These are phyloP conservation scores for Globisporangium radiosum DNA, from an alignment of 352 stramenopile genomes.

Conservation along the genomic window DNA sequence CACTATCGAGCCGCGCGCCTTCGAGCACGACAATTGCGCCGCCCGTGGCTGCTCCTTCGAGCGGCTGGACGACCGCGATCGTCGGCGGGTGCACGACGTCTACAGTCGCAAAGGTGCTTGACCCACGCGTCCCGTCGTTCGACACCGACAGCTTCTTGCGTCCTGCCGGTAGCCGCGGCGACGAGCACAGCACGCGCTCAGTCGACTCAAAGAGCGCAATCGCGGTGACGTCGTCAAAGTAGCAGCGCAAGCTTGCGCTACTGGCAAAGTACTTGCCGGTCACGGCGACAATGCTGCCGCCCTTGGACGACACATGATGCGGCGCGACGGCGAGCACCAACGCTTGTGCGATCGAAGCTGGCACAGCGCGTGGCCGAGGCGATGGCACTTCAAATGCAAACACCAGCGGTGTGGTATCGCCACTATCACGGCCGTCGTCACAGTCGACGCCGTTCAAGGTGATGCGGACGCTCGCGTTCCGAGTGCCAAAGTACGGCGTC, in stretches of 20 bases:
- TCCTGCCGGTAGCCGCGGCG: slow-evolving; percentile 24
- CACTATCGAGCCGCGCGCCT: slow-evolving; percentile 37
- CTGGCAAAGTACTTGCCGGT: slow-evolving; percentile 27
- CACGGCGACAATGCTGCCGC: slow-evolving; percentile 29
- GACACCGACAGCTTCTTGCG: slow-evolving; percentile 32
- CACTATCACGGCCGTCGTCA: slow-evolving; percentile 48
- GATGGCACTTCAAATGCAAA: slow-evolving; percentile 37
- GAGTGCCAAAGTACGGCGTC: slow-evolving; percentile 27
- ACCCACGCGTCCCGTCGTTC: slow-evolving; percentile 43
- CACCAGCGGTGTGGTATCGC: slow-evolving; percentile 11
- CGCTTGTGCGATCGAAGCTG: slow-evolving; percentile 22
- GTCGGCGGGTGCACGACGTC: slow-evolving; percentile 45
- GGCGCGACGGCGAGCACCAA: slow-evolving; percentile 32
- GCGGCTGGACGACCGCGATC: slow-evolving; percentile 29
- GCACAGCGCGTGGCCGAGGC: slow-evolving; percentile 18
- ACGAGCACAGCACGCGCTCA: slow-evolving; percentile 26
- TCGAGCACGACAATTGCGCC: slow-evolving; percentile 35
- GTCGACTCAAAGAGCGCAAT: slow-evolving; percentile 28
- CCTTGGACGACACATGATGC: slow-evolving; percentile 22
- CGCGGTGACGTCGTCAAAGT: slow-evolving; percentile 30
- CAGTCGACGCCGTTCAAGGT: slow-evolving; percentile 60
- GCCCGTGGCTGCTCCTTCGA: slow-evolving; percentile 23
- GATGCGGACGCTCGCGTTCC: slow-evolving; percentile 24
- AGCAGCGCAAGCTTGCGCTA: slow-evolving; percentile 41
- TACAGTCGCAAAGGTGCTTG: slow-evolving; percentile 25